phyloP scores from a whole-genome alignment of 2,329 filamentous ascomycete species.

The Akanthomyces muscarius region DNA sequence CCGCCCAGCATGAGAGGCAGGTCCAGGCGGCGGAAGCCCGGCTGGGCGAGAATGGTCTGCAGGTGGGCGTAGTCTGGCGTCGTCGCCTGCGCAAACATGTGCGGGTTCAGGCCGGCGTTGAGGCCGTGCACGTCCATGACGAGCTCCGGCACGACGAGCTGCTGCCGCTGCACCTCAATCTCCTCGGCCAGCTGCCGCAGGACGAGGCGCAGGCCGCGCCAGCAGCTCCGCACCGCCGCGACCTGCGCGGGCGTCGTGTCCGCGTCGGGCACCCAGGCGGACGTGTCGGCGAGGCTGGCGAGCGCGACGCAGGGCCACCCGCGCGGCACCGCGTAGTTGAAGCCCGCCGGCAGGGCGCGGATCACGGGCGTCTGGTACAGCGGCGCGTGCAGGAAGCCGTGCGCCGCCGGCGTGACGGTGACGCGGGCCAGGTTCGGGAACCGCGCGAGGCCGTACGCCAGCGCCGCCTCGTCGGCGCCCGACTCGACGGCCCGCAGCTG shows the following conservation, averaged over 20 bases:
- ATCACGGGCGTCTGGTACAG: conserved; percentile 26
- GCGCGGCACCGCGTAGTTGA: conserved; percentile 5
- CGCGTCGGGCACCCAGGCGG: neutral
- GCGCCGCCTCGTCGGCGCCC: conserved; percentile 27
- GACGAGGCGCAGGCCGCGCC: conserved; percentile 31
- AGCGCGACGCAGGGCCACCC: neutral
- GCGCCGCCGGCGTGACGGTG: conserved; percentile 36
- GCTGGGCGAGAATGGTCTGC: conserved; percentile 11
- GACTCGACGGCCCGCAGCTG: conserved; percentile 30
- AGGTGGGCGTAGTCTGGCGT: conserved; percentile 26
- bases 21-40: conserved; percentile 1
- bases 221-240: conserved; percentile 13
- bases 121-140: conserved; percentile 30
- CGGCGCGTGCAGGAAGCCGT: conserved; percentile 33
- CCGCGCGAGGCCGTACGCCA: conserved; percentile 30
- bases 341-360: neutral
- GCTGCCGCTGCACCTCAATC: conserved; percentile 7
- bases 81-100: conserved; percentile 26
- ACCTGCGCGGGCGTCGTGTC: neutral
- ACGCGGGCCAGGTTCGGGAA: conserved; percentile 35
- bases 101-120: conserved; percentile 28
- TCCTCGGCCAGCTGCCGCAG: conserved; percentile 25
- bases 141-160: conserved; percentile 30
- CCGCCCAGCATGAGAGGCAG: neutral
- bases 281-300: conserved; percentile 20